A percentile compares a stretch with the other conserved stretches of the same genome.
Conservation (phyloP, 73 alveolate species). For the Paramecium sexaurelia region DNA sequence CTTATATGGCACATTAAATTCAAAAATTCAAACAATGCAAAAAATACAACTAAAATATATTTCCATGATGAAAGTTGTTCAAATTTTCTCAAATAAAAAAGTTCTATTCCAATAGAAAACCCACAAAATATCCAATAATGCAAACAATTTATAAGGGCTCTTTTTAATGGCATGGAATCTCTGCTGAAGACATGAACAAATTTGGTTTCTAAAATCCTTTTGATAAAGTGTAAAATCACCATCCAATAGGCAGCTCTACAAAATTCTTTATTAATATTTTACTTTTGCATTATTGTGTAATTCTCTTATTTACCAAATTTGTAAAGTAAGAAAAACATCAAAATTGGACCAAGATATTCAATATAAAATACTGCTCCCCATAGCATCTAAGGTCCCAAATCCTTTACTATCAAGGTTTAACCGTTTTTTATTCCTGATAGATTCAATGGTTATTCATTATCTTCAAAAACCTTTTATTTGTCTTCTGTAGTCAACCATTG, state of each 20-base stretch:
- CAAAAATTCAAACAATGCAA: constrained; percentile 64
- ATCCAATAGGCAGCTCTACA: constrained; percentile 5
- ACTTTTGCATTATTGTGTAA: constrained; percentile 47
- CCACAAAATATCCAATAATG: constrained; percentile 96
- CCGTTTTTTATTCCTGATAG: constrained; percentile 37
- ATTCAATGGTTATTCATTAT: background rate
- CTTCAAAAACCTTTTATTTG: background rate
- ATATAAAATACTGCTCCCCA: constrained; percentile 77
- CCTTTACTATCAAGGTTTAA: constrained; percentile 72
- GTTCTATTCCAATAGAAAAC: constrained; percentile 74
- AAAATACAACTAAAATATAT: constrained; percentile 14
- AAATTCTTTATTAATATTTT: background rate
- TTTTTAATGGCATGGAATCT: constrained; percentile 93
- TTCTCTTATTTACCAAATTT: constrained; percentile 33
- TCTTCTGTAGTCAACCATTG: constrained; percentile 38
- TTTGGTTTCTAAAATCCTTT: constrained; percentile 92
- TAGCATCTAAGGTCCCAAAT: constrained; percentile 89
- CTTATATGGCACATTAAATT: constrained; percentile 65
- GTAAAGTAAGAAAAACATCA: constrained; percentile 68
- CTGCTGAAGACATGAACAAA: constrained; percentile 93
- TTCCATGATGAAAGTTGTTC: background rate
- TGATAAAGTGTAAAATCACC: constrained; percentile 83
- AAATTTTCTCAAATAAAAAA: background rate
- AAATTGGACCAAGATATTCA: constrained; percentile 95
- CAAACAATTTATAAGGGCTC: constrained; percentile 88